Evolutionary conservation across 2,329 filamentous ascomycete genomes (phyloP).

Genomic region (Penicillium sp.): DNA sequence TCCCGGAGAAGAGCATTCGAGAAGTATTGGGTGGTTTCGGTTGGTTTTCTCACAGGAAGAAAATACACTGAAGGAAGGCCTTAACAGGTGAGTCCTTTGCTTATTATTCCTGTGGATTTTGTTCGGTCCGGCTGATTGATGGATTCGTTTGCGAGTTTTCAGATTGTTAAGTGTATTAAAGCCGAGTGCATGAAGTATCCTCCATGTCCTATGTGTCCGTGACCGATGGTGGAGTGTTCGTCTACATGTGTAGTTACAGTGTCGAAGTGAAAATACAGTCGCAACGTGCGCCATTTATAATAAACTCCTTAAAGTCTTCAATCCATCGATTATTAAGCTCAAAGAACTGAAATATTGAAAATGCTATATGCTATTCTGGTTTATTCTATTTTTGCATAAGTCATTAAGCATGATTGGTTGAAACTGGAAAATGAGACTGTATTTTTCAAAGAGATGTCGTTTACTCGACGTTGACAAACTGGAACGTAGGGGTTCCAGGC

Average conservation of each 20-base stretch:
- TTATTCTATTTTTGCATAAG: conserved; percentile 21
- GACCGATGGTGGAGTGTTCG: too few species aligned
- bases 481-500: conserved; percentile 77
- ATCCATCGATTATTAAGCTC: too few species aligned
- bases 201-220: background rate
- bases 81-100: conserved; percentile 26
- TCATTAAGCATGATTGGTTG: conserved; percentile 23
- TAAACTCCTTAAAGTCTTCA: too few species aligned
- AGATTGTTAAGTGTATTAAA: conserved; percentile 11
- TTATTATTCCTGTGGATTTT: background rate
- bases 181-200: background rate
- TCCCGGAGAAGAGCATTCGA: conserved; percentile 45
- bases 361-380: conserved; percentile 12
- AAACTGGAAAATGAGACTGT: conserved; percentile 6
- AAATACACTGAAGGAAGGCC: conserved; percentile 35
- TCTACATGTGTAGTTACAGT: too few species aligned
- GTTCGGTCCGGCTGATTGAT: background rate
- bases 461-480: conserved; percentile 72
- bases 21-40: conserved; percentile 53
- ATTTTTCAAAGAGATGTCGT: conserved; percentile 1
- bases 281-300: too few species aligned
- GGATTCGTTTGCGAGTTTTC: background rate
- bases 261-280: too few species aligned
- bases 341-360: conserved; percentile 9
- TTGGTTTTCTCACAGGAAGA: conserved; percentile 49